These are phyloP conservation scores for Chiua virens DNA, from an alignment of 768 basidiomycete genomes.

Conservation along the genomic window DNA sequence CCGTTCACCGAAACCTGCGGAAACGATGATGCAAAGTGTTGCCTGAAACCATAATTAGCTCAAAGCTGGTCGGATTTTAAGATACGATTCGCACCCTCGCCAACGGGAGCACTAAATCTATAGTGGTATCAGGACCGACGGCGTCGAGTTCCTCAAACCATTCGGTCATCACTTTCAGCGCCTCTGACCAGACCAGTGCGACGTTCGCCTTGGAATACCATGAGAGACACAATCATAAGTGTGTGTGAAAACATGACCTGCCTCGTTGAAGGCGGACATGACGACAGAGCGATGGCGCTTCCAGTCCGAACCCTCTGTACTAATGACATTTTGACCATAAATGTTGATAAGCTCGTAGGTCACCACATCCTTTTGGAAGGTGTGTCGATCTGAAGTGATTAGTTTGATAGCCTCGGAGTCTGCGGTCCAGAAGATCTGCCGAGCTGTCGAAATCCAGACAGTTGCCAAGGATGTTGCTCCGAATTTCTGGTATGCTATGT, in stretches of 20 bases:
- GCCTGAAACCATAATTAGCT: constrained; percentile 16
- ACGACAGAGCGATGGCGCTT: constrained; percentile 44
- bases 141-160: constrained; percentile 43
- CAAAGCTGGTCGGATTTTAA: background rate
- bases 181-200: constrained; percentile 50
- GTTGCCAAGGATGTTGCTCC: constrained; percentile 42
- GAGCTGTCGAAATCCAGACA: constrained; percentile 31
- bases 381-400: constrained; percentile 31
- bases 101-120: constrained; percentile 12
- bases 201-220: constrained; percentile 38
- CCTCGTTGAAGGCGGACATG: constrained; percentile 53
- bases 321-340: constrained; percentile 46
- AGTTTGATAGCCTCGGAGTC: constrained; percentile 42
- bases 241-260: constrained; percentile 41
- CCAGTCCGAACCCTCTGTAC: constrained; percentile 46
- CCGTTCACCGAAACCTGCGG: constrained; percentile 43
- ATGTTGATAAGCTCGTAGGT: constrained; percentile 44
- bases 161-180: too few species aligned
- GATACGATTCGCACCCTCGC: constrained; percentile 9
- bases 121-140: constrained; percentile 17
- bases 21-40: constrained; percentile 39
- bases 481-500: constrained; percentile 21
- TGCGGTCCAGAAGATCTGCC: too few species aligned
- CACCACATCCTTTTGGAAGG: constrained; percentile 42
- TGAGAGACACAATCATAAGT: background rate